A percentile compares a stretch with the other conserved stretches of the same genome.
Evolutionary conservation across 441 rosid genomes (phyloP).

Genomic region (Hura crepitans): DNA sequence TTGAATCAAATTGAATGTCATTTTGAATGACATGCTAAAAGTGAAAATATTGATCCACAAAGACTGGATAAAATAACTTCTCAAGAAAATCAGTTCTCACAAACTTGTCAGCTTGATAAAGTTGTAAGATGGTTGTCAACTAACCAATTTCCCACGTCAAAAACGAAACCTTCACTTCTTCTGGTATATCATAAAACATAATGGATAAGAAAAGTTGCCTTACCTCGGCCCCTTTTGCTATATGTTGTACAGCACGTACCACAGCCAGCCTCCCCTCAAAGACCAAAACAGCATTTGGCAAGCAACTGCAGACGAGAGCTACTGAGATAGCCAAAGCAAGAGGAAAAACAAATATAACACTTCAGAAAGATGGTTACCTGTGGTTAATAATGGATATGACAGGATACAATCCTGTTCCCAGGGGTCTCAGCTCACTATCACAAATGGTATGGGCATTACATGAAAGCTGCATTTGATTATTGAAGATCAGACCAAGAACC

Average conservation of each 20-base stretch:
- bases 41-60: neutral
- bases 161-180: neutral
- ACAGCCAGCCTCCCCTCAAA: conserved; percentile 78
- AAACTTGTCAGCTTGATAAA: neutral
- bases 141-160: neutral
- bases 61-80: neutral
- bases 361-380: conserved; percentile 46
- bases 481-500: conserved; percentile 20
- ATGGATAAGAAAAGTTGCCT: conserved; percentile 9
- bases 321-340: conserved; percentile 24
- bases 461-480: conserved; percentile 59
- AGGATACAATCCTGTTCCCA: conserved; percentile 92
- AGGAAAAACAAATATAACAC: conserved; percentile 18
- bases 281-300: conserved; percentile 77
- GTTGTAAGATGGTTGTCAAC: neutral
- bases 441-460: conserved; percentile 97
- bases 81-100: neutral
- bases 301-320: conserved; percentile 56
- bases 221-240: conserved; percentile 75
- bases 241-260: conserved; percentile 67
- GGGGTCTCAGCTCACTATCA: conserved; percentile 89
- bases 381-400: conserved; percentile 84
- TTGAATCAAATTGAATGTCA: neutral
- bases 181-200: neutral
- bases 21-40: neutral